Evolutionary conservation across 106 monocot species (phyloP).

Genomic region (Acorus gramineus): DNA sequence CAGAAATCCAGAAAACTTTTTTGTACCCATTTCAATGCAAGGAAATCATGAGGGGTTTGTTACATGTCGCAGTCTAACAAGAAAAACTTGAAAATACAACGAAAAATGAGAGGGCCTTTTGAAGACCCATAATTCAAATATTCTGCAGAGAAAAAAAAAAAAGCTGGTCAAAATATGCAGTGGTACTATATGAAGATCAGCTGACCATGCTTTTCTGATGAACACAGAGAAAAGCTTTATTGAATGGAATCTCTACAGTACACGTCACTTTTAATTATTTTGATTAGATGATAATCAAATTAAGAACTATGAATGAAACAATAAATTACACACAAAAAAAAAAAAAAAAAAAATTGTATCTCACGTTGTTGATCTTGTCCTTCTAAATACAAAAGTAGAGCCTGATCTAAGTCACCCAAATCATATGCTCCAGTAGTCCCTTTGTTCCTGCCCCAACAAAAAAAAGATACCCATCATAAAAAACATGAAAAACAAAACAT

Average conservation of each 20-base stretch:
- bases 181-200: constrained; percentile 8
- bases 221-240: constrained; percentile 14
- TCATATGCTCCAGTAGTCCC: constrained; percentile 44
- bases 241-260: constrained; percentile 10
- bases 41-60: neutral
- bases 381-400: constrained; percentile 73
- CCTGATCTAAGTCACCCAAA: constrained; percentile 85
- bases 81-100: neutral
- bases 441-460: constrained; percentile 24
- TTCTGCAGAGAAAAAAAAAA: constrained; percentile 5
- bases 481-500: neutral
- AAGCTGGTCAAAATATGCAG: constrained; percentile 35
- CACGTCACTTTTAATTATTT: too few relatives aligned
- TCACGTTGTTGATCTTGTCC: constrained; percentile 79
- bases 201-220: constrained; percentile 25
- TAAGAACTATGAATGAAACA: too few relatives aligned
- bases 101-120: too few relatives aligned
- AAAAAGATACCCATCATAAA: neutral
- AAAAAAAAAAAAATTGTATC: constrained; percentile 4
- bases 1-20: constrained; percentile 8
- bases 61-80: constrained; percentile 33
- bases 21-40: constrained; percentile 12
- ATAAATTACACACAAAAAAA: neutral
- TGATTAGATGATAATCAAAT: too few relatives aligned
- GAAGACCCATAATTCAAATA: neutral